Conservation (phyloP, 805 yeast species). For the Hanseniaspora thailandica region DNA sequence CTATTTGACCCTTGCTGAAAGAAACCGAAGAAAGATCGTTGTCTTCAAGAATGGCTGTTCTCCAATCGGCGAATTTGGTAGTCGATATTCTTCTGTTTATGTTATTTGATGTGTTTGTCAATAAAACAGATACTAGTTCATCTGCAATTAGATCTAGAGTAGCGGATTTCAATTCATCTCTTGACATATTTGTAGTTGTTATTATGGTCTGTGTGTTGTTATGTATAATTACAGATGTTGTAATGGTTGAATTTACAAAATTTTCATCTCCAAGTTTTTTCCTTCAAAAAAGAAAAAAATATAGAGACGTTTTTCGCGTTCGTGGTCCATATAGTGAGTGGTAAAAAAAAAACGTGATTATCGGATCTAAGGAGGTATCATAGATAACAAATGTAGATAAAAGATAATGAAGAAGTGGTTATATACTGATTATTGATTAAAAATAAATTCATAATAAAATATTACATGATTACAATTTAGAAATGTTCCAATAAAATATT, state of each 20-base stretch:
- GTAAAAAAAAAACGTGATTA: too few relatives aligned
- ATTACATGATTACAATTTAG: too few relatives aligned
- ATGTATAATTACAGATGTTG: too few relatives aligned
- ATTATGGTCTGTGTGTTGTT: neutral
- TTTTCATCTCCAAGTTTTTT: neutral
- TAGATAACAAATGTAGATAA: too few relatives aligned
- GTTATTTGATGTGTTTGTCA: neutral
- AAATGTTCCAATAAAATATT: too few relatives aligned
- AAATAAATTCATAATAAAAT: too few relatives aligned
- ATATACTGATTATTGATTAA: too few relatives aligned
- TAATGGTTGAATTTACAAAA: neutral
- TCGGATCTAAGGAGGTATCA: too few relatives aligned
- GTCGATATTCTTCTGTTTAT: neutral
- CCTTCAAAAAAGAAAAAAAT: too few relatives aligned
- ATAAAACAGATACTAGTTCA: neutral
- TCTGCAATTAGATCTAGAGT: neutral
- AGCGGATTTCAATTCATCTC: neutral
- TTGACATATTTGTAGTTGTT: neutral
- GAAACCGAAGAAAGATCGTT: neutral
- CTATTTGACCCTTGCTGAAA: neutral
- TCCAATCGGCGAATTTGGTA: conserved; percentile 7
- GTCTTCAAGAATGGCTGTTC: neutral
- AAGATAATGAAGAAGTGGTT: too few relatives aligned
- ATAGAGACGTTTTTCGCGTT: too few relatives aligned
- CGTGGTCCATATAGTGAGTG: too few relatives aligned